phyloP scores from a whole-genome alignment of 139 green algal genomes.

The Closterium sp. region DNA sequence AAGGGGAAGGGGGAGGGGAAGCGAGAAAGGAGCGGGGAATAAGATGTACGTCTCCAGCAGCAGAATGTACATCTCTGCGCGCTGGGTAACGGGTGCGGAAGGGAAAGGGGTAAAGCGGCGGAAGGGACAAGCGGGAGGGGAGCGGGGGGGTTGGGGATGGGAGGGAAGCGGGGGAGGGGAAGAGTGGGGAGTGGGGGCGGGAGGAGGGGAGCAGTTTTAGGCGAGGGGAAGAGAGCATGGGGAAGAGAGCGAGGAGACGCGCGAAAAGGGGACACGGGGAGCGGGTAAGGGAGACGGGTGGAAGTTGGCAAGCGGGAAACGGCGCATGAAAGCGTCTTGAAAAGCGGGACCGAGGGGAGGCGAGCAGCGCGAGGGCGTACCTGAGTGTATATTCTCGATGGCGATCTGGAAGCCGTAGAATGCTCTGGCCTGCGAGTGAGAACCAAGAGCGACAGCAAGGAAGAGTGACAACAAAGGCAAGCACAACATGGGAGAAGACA shows the following conservation, averaged over 20 bases:
- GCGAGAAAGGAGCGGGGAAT: background rate
- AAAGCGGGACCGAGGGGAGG: background rate
- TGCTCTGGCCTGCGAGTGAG: constrained; percentile 70
- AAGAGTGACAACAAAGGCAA: too few relatives aligned
- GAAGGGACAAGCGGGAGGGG: too few relatives aligned
- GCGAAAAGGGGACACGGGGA: background rate
- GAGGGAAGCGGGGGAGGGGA: background rate
- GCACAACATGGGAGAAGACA: background rate
- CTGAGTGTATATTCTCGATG: constrained; percentile 99
- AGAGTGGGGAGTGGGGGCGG: background rate
- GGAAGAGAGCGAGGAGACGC: background rate
- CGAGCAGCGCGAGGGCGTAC: constrained; percentile 32
- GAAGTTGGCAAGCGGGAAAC: background rate
- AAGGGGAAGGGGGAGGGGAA: background rate
- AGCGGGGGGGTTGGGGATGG: too few relatives aligned
- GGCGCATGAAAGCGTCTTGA: too few relatives aligned
- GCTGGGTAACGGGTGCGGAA: background rate
- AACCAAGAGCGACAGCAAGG: background rate
- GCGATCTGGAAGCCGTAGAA: constrained; percentile 99
- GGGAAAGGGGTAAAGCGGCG: too few relatives aligned
- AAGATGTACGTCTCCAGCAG: constrained; percentile 67
- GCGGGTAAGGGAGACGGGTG: background rate
- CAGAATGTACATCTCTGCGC: constrained; percentile 96
- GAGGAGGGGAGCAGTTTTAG: background rate
- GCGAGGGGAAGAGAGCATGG: background rate